phyloP scores from a whole-genome alignment of 1,284 basidiomycete genomes.

The Rhodotorula sp. region DNA sequence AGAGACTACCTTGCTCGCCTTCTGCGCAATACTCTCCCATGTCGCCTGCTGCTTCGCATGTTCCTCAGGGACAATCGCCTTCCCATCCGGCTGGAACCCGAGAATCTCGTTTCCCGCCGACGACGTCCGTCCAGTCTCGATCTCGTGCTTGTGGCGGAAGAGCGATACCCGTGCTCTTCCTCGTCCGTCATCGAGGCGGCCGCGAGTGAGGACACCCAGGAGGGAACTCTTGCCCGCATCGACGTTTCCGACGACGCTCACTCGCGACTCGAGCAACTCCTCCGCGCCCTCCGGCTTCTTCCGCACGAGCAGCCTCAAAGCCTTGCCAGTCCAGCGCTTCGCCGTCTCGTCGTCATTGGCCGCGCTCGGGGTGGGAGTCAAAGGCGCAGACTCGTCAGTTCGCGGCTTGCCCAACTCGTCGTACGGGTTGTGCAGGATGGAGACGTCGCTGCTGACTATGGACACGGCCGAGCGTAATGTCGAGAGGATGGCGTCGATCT shows the following conservation, averaged over 20 bases:
- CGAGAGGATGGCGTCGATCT: conserved; percentile 28
- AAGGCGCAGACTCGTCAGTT: neutral
- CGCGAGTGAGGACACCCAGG: conserved; percentile 64
- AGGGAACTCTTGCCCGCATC: conserved; percentile 87
- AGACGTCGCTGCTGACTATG: conserved; percentile 11
- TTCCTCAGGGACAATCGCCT: conserved; percentile 41
- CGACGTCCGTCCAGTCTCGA: conserved; percentile 90
- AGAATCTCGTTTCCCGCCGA: conserved; percentile 61
- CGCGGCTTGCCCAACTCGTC: neutral
- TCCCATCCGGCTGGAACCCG: conserved; percentile 71
- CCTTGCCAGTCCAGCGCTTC: conserved; percentile 38
- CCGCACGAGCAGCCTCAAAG: conserved; percentile 41
- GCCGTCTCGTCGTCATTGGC: conserved; percentile 36
- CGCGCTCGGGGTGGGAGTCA: conserved; percentile 19
- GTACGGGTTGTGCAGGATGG: conserved; percentile 34
- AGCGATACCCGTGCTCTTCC: conserved; percentile 87
- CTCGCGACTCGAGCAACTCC: conserved; percentile 69
- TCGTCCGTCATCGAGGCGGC: conserved; percentile 88
- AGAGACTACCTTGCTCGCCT: conserved; percentile 80
- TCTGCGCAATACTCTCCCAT: conserved; percentile 94
- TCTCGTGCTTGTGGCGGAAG: conserved; percentile 95
- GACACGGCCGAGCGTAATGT: conserved; percentile 9
- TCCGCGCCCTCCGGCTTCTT: conserved; percentile 43
- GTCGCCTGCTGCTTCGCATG: conserved; percentile 67
- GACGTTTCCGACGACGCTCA: conserved; percentile 87